phyloP scores from a whole-genome alignment of 768 basidiomycete genomes.

The Chalciporus piperatus region DNA sequence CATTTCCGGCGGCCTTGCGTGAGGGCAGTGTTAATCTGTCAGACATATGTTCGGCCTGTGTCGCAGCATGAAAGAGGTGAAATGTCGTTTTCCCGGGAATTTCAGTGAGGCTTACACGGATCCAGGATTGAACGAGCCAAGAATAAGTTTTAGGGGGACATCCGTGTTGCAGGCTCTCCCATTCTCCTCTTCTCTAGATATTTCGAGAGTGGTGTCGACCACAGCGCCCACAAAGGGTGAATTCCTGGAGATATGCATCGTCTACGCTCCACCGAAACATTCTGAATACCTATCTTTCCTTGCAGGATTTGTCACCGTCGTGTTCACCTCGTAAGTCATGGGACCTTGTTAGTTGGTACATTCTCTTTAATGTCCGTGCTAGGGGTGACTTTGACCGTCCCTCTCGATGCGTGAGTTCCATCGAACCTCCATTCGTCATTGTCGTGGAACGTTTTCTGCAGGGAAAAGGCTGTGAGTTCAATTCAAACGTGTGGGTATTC shows the following conservation, averaged over 20 bases:
- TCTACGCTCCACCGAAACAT: slow-evolving; percentile 4
- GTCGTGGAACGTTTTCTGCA: slow-evolving; percentile 27
- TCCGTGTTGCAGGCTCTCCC: neutral
- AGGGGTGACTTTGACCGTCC: slow-evolving; percentile 57
- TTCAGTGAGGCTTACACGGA: neutral
- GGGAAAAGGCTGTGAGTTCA: slow-evolving; percentile 59
- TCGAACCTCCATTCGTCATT: slow-evolving; percentile 10
- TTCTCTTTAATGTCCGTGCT: slow-evolving; percentile 20
- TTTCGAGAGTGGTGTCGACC: slow-evolving; percentile 71
- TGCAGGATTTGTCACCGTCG: slow-evolving; percentile 70
- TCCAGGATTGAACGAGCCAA: slow-evolving; percentile 70
- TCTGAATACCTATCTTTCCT: slow-evolving; percentile 1
- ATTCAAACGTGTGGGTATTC: slow-evolving; percentile 55
- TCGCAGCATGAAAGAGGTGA: slow-evolving; percentile 75
- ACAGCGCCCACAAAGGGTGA: slow-evolving; percentile 87
- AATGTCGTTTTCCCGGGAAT: neutral
- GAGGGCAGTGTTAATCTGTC: slow-evolving; percentile 13
- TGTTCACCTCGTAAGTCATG: slow-evolving; percentile 65
- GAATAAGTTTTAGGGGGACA: neutral
- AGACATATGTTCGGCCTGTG: slow-evolving; percentile 57
- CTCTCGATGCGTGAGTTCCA: slow-evolving; percentile 54
- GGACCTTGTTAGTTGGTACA: slow-evolving; percentile 8
- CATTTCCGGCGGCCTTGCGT: slow-evolving; percentile 11
- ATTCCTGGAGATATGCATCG: slow-evolving; percentile 61
- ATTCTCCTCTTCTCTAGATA: slow-evolving; percentile 40